Conservation (phyloP, 495 filamentous ascomycete genomes). For the Darksidea phi region DNA sequence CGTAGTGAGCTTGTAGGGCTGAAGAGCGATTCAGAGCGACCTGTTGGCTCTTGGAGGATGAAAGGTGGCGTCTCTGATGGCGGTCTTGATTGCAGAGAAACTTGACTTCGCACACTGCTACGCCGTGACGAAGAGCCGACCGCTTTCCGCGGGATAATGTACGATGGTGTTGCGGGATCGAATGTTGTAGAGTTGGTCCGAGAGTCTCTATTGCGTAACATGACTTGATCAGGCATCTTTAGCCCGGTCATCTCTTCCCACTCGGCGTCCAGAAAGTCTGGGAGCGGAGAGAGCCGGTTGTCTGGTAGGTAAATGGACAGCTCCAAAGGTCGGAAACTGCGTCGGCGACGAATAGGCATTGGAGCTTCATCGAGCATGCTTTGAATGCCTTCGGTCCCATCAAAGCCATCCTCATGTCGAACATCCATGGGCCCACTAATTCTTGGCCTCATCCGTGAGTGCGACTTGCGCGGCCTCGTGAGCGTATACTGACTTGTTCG, state of each 20-base stretch:
- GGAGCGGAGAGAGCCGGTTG: slow-evolving; percentile 64
- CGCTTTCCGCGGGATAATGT: slow-evolving; percentile 33
- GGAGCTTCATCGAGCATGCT: slow-evolving; percentile 31
- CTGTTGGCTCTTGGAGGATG: slow-evolving; percentile 19
- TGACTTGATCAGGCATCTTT: slow-evolving; percentile 31
- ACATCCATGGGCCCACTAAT: slow-evolving; percentile 34
- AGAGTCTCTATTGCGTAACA: slow-evolving; percentile 22
- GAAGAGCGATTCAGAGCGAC: slow-evolving; percentile 20
- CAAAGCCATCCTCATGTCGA: slow-evolving; percentile 25
- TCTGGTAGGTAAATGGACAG: slow-evolving; percentile 69
- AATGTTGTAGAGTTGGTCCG: slow-evolving; percentile 24
- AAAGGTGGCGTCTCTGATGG: slow-evolving; percentile 15
- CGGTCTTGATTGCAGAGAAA: slow-evolving; percentile 18
- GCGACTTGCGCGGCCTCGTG: slow-evolving; percentile 23
- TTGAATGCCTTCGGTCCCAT: slow-evolving; percentile 21
- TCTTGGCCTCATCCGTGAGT: slow-evolving; percentile 28
- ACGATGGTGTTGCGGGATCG: slow-evolving; percentile 25
- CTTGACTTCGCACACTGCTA: slow-evolving; percentile 19
- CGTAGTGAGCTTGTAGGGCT: slow-evolving; percentile 3
- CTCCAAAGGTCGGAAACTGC: slow-evolving; percentile 66
- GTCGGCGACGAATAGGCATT: slow-evolving; percentile 32
- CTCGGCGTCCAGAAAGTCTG: slow-evolving; percentile 44
- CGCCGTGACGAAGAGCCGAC: slow-evolving; percentile 30
- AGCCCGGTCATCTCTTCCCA: slow-evolving; percentile 29
- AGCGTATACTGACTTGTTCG: slow-evolving; percentile 24